Conservation (phyloP, 108 stramenopile genomes). For the Mayamaea pseudoterrestris region DNA sequence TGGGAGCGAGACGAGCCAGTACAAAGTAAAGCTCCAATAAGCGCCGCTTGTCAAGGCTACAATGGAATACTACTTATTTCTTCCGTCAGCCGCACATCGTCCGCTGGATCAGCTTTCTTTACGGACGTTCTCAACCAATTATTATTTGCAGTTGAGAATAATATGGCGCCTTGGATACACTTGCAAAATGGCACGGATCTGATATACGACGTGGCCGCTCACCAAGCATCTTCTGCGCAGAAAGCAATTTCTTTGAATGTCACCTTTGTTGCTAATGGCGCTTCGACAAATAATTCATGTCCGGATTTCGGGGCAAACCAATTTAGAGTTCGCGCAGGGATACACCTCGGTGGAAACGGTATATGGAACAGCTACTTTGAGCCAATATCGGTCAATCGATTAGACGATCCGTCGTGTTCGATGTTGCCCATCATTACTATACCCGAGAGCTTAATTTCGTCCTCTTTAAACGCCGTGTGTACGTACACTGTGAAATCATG, state of each 20-base stretch:
- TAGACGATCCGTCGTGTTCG: slow-evolving; percentile 12
- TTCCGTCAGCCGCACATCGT: slow-evolving; percentile 9
- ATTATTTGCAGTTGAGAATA: slow-evolving; percentile 25
- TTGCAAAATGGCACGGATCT: too few species aligned
- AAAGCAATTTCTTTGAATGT: too few species aligned
- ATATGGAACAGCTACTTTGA: slow-evolving; percentile 32
- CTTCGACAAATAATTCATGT: slow-evolving; percentile 15
- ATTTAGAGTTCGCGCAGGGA: too few species aligned
- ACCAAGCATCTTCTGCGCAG: too few species aligned
- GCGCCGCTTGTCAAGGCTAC: slow-evolving; percentile 13
- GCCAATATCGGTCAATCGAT: slow-evolving; percentile 13
- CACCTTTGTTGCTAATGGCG: too few species aligned
- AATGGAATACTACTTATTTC: slow-evolving; percentile 26
- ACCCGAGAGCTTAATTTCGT: slow-evolving; percentile 6
- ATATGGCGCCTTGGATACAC: slow-evolving; percentile 33
- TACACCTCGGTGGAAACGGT: too few species aligned
- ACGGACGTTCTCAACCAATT: slow-evolving; percentile 27
- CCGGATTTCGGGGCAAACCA: not conserved
- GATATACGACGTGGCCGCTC: too few species aligned
- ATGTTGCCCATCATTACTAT: slow-evolving; percentile 21
- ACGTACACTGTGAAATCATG: too few species aligned
- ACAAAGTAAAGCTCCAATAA: not conserved
- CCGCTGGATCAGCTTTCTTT: slow-evolving; percentile 21
- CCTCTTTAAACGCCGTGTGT: slow-evolving; percentile 16
- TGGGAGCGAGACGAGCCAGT: slow-evolving; percentile 14